A percentile compares a stretch with the other conserved stretches of the same genome.
phyloP scores from a whole-genome alignment of 352 stramenopile species.

The Blastocystis hominis region DNA sequence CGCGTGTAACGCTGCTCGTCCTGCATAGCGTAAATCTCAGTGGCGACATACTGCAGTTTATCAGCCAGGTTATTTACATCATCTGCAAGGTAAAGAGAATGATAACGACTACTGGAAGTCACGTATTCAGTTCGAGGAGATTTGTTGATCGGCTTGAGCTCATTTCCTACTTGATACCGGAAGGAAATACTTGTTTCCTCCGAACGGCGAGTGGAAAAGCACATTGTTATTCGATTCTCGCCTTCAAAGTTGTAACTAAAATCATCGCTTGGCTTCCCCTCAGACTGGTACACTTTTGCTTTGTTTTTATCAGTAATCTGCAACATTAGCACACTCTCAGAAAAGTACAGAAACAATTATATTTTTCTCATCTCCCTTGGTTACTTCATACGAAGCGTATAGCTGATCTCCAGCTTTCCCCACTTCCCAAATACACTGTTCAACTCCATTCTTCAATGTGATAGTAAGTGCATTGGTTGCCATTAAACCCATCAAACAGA shows the following conservation, averaged over 20 bases:
- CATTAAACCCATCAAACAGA: too few relatives aligned
- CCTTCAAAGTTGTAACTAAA: neutral
- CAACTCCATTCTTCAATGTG: too few relatives aligned
- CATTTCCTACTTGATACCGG: neutral
- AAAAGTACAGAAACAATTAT: neutral
- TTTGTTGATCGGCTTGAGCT: neutral
- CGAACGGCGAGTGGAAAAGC: neutral
- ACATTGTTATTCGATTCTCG: neutral
- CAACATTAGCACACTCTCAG: neutral
- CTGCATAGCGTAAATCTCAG: constrained; percentile 39
- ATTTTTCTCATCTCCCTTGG: neutral
- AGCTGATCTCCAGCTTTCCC: constrained; percentile 1
- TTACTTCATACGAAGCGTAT: constrained; percentile 2
- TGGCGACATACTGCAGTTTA: neutral
- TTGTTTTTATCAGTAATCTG: neutral
- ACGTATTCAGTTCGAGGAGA: neutral
- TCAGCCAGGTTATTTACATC: constrained; percentile 35
- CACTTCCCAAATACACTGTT: constrained; percentile 34
- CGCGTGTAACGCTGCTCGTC: constrained; percentile 36
- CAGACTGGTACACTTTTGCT: neutral
- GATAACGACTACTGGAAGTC: neutral
- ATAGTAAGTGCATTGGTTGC: too few relatives aligned
- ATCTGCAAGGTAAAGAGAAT: neutral
- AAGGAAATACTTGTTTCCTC: neutral
- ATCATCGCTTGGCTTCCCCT: neutral